A percentile compares a stretch with the other conserved stretches of the same genome.
Evolutionary conservation across 257 asterid genomes (phyloP).

Genomic region (Plantago elongata): DNA sequence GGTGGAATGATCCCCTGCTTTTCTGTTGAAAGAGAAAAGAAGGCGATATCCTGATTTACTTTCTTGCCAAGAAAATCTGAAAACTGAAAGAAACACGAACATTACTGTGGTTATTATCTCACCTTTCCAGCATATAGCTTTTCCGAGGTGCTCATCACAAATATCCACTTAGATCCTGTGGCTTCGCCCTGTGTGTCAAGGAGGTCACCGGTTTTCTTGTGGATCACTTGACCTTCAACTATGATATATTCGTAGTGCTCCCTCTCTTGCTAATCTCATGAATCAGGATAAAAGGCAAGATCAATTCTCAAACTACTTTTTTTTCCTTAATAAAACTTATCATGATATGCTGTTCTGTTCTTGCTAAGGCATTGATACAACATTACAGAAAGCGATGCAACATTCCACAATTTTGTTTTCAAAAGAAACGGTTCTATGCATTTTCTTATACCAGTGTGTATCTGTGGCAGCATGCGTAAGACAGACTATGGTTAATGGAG

Average conservation of each 20-base stretch:
- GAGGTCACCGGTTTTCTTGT: slow-evolving; percentile 41
- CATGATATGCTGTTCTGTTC: too few relatives aligned
- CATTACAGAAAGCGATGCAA: too few relatives aligned
- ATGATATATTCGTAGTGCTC: slow-evolving; percentile 52
- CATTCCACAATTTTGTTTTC: too few relatives aligned
- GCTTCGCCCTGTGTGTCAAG: slow-evolving; percentile 46
- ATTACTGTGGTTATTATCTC: slow-evolving; percentile 14
- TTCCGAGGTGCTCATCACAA: slow-evolving; percentile 64
- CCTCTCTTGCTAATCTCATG: slow-evolving; percentile 53
- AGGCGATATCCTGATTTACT: background rate
- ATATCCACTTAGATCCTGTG: slow-evolving; percentile 58
- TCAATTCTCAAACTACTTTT: background rate
- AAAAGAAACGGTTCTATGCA: too few relatives aligned
- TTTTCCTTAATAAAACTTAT: too few relatives aligned
- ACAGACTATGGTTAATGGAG: background rate
- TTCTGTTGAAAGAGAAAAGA: slow-evolving; percentile 35
- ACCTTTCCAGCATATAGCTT: slow-evolving; percentile 65
- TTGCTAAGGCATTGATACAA: too few relatives aligned
- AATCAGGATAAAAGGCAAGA: slow-evolving; percentile 13
- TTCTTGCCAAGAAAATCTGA: slow-evolving; percentile 2
- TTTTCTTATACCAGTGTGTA: background rate
- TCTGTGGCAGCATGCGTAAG: background rate
- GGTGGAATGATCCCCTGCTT: slow-evolving; percentile 67
- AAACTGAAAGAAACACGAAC: background rate
- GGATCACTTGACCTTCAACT: slow-evolving; percentile 44